Evolutionary conservation across 2,329 filamentous ascomycete genomes (phyloP), one percentile per base, ranked within the genome.

Genomic region (Epichloe coenophiala): DNA sequence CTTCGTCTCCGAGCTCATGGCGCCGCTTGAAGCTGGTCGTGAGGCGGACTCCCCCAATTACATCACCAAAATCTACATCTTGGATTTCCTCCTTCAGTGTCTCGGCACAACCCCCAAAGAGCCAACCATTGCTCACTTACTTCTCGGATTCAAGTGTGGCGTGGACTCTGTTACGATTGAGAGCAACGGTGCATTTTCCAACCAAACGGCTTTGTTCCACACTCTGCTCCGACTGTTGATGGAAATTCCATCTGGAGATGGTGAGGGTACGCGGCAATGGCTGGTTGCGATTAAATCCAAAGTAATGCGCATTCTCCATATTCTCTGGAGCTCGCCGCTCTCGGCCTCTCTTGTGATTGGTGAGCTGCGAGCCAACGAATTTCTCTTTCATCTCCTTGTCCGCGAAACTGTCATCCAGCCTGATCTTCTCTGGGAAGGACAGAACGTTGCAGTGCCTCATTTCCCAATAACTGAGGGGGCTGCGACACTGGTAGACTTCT

Each of bases 101-200:
- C 74, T 98, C 3, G 76, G 78, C 49, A 81, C 84, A 36, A 84
- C 83, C 27, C 27, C 86, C 1, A 78, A 84, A 58, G 80, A 83
- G 58, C 90, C 93, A 4, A 94, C 85, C 2, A 83, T 98, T 57
- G 93, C 91, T 0, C 94, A 98, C 65, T 75, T 95, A 44, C 72
- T 98, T 2, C 79, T 98, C 5, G 93, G 93, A 0, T 96, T 98
- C 64, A 78, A 78, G 51, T 94, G 88, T 59, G 79, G 81, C 42
- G 78, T 84, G 37, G 83, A 81, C 55, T 76, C 77, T 9, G 71
- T 97, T 2, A 80, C 80, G 23, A 71, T 93, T 35, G 76, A 84
- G 47, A 69, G 80, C 1, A 77, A 81, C 31, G 78, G 88, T 45
- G 68, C 85, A 2, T 94, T 95, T 65, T 78, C 82, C 12, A 73